Evolutionary conservation across 179 eudicot species (phyloP).

Genomic region (Beta corolliflora): DNA sequence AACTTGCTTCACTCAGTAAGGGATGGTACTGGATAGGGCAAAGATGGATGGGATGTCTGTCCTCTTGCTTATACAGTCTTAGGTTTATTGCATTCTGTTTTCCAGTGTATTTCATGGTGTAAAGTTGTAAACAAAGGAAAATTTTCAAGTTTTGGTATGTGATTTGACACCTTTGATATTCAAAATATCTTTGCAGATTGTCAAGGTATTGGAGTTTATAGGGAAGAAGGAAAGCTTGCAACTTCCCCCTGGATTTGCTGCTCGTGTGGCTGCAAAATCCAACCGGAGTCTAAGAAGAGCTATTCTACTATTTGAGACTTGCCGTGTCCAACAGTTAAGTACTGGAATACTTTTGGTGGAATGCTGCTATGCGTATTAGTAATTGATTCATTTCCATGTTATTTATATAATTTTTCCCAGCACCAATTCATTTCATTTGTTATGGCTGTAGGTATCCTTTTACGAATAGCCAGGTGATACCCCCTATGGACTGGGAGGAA

Average conservation of each 20-base stretch:
- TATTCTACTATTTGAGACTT: conserved; percentile 78
- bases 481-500: conserved; percentile 98
- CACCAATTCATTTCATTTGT: conserved; percentile 15
- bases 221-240: conserved; percentile 86
- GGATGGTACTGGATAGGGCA: neutral
- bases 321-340: conserved; percentile 92
- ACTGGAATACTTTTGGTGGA: conserved; percentile 19
- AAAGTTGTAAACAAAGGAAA: neutral
- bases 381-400: neutral
- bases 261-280: conserved; percentile 79
- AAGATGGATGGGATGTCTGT: neutral
- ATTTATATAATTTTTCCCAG: neutral
- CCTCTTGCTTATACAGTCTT: neutral
- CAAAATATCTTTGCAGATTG: conserved; percentile 52
- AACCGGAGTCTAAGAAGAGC: conserved; percentile 92
- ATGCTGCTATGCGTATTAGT: neutral
- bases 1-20: neutral
- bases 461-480: conserved; percentile 64
- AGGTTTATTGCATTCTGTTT: neutral
- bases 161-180: neutral
- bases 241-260: conserved; percentile 77
- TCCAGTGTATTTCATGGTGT: neutral
- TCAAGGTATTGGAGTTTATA: conserved; percentile 77
- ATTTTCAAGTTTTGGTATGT: neutral
- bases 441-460: conserved; percentile 72